Percentiles rank a stretch among this genome's conserved stretches.
Evolutionary conservation across 208 protist genomes (phyloP).

Genomic region (Trypanosoma cruzi): DNA sequence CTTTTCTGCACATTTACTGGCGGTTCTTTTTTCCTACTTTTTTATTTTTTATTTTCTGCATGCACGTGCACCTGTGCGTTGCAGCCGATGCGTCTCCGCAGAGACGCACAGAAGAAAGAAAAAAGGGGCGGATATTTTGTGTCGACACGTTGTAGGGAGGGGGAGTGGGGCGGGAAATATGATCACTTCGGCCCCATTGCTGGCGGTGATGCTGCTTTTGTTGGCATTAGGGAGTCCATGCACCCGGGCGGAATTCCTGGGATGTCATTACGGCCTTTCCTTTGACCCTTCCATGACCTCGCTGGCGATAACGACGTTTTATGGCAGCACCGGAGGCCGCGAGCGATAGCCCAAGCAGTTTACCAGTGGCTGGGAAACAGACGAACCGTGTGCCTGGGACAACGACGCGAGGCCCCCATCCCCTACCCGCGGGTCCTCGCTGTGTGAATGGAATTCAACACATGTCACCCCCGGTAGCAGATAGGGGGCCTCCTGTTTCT

Average conservation of each 20-base stretch:
- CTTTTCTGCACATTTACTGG: too few relatives aligned
- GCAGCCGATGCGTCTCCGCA: too few relatives aligned
- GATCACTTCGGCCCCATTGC: background rate
- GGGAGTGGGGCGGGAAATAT: too few relatives aligned
- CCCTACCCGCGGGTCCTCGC: constrained; percentile 8
- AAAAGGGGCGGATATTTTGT: too few relatives aligned
- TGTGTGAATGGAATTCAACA: constrained; percentile 24
- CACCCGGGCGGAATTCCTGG: constrained; percentile 7
- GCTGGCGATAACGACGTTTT: constrained; percentile 25
- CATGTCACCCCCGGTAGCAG: constrained; percentile 12
- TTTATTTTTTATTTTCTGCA: too few relatives aligned
- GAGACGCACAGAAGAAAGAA: too few relatives aligned
- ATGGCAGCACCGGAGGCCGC: constrained; percentile 14
- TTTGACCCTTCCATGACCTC: constrained; percentile 18
- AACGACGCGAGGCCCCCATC: constrained; percentile 3
- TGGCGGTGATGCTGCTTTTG: background rate
- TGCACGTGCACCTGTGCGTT: too few relatives aligned
- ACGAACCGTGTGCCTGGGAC: constrained; percentile 31
- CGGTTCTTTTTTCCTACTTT: too few relatives aligned
- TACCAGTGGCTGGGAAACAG: constrained; percentile 5
- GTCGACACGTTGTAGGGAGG: too few relatives aligned
- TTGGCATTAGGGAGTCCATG: background rate
- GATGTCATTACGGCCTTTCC: constrained; percentile 15
- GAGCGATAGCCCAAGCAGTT: constrained; percentile 20
- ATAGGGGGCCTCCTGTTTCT: constrained; percentile 21